Conservation (phyloP, 2,329 filamentous ascomycete species). For the Graphilbum fragrans region DNA sequence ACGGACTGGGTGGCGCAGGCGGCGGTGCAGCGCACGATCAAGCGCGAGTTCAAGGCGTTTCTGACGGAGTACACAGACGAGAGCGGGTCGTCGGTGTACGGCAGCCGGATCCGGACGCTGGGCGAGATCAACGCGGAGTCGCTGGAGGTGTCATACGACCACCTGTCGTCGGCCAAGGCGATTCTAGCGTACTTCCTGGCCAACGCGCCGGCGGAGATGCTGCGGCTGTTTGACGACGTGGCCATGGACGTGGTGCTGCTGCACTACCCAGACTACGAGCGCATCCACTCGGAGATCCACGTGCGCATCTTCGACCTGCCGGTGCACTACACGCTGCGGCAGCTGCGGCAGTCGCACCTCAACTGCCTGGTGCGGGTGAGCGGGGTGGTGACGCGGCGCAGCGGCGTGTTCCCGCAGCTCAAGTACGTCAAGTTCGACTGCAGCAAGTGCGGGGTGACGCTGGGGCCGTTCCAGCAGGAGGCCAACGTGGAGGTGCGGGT, state of each 20-base stretch:
- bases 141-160: slow-evolving; percentile 89
- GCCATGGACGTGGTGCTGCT: slow-evolving; percentile 93
- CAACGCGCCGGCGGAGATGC: slow-evolving; percentile 87
- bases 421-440: slow-evolving; percentile 99
- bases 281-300: slow-evolving; percentile 95
- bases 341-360: slow-evolving; percentile 87
- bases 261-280: slow-evolving; percentile 94
- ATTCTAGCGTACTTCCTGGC: slow-evolving; percentile 92
- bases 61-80: slow-evolving; percentile 91
- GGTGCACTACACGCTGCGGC: slow-evolving; percentile 86
- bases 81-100: slow-evolving; percentile 83
- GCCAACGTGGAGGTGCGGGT: slow-evolving; percentile 94
- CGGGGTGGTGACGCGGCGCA: slow-evolving; percentile 87
- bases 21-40: slow-evolving; percentile 83
- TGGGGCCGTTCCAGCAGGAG: slow-evolving; percentile 96
- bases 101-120: slow-evolving; percentile 85
- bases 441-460: slow-evolving; percentile 77
- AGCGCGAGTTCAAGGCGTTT: slow-evolving; percentile 94
- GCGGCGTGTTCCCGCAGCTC: slow-evolving; percentile 91
- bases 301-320: slow-evolving; percentile 93
- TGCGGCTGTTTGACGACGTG: slow-evolving; percentile 92
- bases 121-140: slow-evolving; percentile 96
- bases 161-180: slow-evolving; percentile 81
- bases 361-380: slow-evolving; percentile 92
- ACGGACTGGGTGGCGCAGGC: slow-evolving; percentile 92